Evolutionary conservation across 2,329 filamentous ascomycete genomes (phyloP), one percentile per base, ranked within the genome.

Genomic region (Phoma sp.): DNA sequence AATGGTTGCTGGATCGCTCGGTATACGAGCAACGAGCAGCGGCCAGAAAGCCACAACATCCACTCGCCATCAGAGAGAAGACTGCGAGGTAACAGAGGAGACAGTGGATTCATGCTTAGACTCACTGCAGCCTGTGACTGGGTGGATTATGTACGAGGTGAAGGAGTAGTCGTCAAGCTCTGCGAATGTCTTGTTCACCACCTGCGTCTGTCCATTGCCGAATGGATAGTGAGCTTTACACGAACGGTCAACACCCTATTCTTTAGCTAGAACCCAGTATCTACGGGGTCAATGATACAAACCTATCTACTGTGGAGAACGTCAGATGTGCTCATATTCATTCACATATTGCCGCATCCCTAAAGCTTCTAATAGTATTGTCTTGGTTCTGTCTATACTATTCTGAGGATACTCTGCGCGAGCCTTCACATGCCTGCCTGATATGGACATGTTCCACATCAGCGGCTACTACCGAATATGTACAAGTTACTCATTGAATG

Each of bases 121-220:
- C 24, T 47, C 47, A 24, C 13, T 62, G 8, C 58, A 57, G 52
- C 48, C 58, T 14, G 39, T 51, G 9, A 47, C 35, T 11, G 51
- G 61, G 10, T 62, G 60, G 61, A 48, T 55, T 25, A 59, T 60
- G 58, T 63, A 53, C 47, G 51, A 57, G 50, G 10, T 47, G 14
- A 36, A 18, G 18, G 13, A 43, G 23, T 30, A 46, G 13, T 29
- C 7, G 11, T 30, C 7, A 11, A 30, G 29, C 11, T 30, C 18
- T 18, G 18, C 18, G 18, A 18, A 18, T 18, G 18, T 18, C 18
- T 18, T 18, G 18, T 18, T 18, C 18, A 18, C 18, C 18, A 18
- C 18, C n/a, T n/a, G n/a, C n/a, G n/a, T n/a, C n/a, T n/a, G n/a
- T 18, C 18, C 18, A 18, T 18, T 18, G 18, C 18, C 18, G 18